Evolutionary conservation across 176 grass and related monocot genomes (phyloP).

Genomic region (Cenchrus americanus): DNA sequence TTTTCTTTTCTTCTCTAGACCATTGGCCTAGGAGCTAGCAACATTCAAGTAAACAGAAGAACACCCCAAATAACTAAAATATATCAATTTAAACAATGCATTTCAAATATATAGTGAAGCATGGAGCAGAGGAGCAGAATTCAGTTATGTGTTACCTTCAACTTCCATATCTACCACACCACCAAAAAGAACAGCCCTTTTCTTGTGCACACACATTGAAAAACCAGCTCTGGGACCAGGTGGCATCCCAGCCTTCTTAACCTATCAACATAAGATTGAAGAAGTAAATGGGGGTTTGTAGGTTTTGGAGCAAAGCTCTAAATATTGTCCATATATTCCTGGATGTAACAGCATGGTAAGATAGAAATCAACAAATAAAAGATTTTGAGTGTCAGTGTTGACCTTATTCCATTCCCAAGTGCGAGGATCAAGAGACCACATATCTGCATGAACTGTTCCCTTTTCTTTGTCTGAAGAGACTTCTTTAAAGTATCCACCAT

Average conservation of each 20-base stretch:
- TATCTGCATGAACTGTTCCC: conserved; percentile 95
- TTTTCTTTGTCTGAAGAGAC: conserved; percentile 94
- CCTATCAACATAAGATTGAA: conserved; percentile 51
- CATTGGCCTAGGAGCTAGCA: not conserved
- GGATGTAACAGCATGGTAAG: conserved; percentile 10
- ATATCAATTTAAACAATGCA: not conserved
- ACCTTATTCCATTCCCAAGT: conserved; percentile 99
- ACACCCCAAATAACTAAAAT: not conserved
- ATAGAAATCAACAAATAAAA: conserved; percentile 25
- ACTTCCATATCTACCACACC: conserved; percentile 98
- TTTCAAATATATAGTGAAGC: conserved; percentile 28
- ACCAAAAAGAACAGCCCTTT: conserved; percentile 89
- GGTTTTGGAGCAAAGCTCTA: conserved; percentile 23
- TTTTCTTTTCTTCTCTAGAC: not conserved
- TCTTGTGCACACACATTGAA: conserved; percentile 97
- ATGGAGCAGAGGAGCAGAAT: conserved; percentile 34
- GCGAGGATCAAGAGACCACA: conserved; percentile 95
- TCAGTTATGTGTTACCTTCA: conserved; percentile 67
- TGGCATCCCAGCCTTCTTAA: conserved; percentile 96
- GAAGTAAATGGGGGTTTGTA: not conserved
- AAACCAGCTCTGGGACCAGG: conserved; percentile 95
- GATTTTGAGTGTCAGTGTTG: conserved; percentile 28
- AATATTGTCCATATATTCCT: conserved; percentile 10
- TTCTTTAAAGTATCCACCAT: conserved; percentile 99
- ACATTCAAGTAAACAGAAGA: not conserved